Evolutionary conservation across 345 rosid genomes (phyloP), one percentile per base, ranked within the genome.

Genomic region (Gossypium turneri): DNA sequence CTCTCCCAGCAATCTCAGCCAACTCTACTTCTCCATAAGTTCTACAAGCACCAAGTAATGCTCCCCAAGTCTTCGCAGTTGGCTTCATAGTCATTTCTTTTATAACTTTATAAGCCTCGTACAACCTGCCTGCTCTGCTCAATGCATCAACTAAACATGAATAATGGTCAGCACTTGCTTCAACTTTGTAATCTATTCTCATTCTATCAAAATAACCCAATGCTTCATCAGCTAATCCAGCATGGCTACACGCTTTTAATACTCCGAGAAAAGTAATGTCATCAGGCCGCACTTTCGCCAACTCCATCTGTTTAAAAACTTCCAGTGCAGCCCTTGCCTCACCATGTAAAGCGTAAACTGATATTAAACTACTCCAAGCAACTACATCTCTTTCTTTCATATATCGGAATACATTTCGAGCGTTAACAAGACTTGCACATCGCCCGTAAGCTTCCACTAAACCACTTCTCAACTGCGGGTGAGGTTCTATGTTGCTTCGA

Each of bases 331-430:
- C 25, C 76, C 70, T 56, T 0, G 93, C 93, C 38, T 88, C 85
- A 45, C 92, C 95, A 2, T 87, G 88, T 70, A 88, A 66, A 2
- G 91, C 95, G 51, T 84, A 83, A n/a, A 87, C 93, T 0, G 92
- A 88, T 67, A 90, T 87, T 80, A 88, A 67, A 76, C 90, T 85
- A 71, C 89, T 88, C 93, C 91, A 90, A 13, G 90, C 88, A 73
- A 90, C 90, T 62, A 86, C 89, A 76, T 90, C 90, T 41, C 81
- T 87, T 51, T 83, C 84, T 17, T 43, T 22, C 86, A 87, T 60
- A 11, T 68, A 55, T 2, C 76, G 53, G 78, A 89, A 87, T 25
- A 86, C 86, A 38, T 53, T 70, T 13, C 75, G 34, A 27, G 87
- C 90, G 48, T 78, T 75, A 19, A 17, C 27, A 71, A 87, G 84